Evolutionary conservation across 2,329 filamentous ascomycete genomes (phyloP).

Genomic region (Paramyrothecium roridum): DNA sequence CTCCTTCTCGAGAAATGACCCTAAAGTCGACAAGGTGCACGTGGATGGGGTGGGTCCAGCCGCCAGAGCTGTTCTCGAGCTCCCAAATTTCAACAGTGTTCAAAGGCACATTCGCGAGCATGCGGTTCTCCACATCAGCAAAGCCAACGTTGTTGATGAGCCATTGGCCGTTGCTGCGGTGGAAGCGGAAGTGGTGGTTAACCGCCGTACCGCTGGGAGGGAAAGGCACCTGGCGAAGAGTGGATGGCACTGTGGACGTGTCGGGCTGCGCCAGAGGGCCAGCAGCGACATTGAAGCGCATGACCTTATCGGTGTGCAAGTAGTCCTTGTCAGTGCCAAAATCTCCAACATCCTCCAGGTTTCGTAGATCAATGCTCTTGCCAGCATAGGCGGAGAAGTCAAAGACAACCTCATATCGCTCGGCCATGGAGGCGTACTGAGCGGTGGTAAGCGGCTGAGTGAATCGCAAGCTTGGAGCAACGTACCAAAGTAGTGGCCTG

Average conservation of each 20-base stretch:
- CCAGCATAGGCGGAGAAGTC: conserved; percentile 49
- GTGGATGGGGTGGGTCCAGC: conserved; percentile 1
- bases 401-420: conserved; percentile 55
- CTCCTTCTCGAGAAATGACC: neutral
- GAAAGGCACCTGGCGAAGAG: conserved; percentile 33
- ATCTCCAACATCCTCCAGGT: conserved; percentile 16
- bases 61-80: neutral
- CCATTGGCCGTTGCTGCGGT: conserved; percentile 40
- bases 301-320: conserved; percentile 46
- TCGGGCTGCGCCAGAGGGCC: conserved; percentile 25
- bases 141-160: conserved; percentile 45
- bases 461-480: neutral
- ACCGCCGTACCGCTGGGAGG: conserved; percentile 29
- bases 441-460: neutral
- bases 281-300: conserved; percentile 47
- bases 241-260: conserved; percentile 26
- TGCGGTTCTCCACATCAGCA: neutral
- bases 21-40: neutral
- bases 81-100: neutral
- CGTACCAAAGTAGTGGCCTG: conserved; percentile 29
- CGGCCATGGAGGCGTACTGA: conserved; percentile 46
- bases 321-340: conserved; percentile 46
- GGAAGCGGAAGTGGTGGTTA: conserved; percentile 43
- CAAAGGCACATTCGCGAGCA: neutral
- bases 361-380: conserved; percentile 40